Base-by-base conservation (phyloP, 2,329 filamentous ascomycete genomes). In the Pseudogymnoascus sp. region DNA sequence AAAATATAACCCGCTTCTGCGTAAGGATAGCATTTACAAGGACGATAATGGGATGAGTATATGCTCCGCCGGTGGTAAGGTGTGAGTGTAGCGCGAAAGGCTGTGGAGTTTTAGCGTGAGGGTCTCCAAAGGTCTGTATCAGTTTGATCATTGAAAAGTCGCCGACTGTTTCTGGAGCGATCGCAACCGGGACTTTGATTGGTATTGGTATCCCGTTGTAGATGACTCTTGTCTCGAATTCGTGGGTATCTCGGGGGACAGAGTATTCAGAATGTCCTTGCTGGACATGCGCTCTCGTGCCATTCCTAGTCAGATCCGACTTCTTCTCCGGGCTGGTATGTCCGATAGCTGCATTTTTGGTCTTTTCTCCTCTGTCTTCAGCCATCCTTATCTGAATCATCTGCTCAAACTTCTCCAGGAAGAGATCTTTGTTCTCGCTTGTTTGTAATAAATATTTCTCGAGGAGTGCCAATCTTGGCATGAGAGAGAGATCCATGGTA, bases 81-180 rank as follows among this genome's bases (percentile, higher is more conserved):
- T 99, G 94, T 9, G 92, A 86, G 73, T 99, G 94, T 45, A 92
- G 79, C 4, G 87, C 77, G 72, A 97, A 99, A 1, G 92, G 86
- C 69, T 95, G 89, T 3, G 91, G 89, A 8, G 87, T 84, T 69
- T 91, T 87, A n/a, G 86, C 77, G 73, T 97, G 93, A 15, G 89
- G 82, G 9, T 87, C 86, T 45, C 90, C 90, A 74, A 97, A 97
- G 61, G 90, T 96, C 69, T 96, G 92, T 67, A 99, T 96, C 61
- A 99, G 85, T 74, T 97, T 97, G 76, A 99, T 89, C 62, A 99
- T 82, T 37, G 92, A 97, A 72, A 99, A 99, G 76, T 99, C 94
- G 65, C 94, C 94, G 13, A 99, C 94, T 0, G 90, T 97, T 78
- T 99, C 94, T 1, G 92, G 90, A 78, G 92, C 93, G 63, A 96